Evolutionary conservation across 2,329 filamentous ascomycete genomes (phyloP).

Genomic region (Aspergillus aculeatus): DNA sequence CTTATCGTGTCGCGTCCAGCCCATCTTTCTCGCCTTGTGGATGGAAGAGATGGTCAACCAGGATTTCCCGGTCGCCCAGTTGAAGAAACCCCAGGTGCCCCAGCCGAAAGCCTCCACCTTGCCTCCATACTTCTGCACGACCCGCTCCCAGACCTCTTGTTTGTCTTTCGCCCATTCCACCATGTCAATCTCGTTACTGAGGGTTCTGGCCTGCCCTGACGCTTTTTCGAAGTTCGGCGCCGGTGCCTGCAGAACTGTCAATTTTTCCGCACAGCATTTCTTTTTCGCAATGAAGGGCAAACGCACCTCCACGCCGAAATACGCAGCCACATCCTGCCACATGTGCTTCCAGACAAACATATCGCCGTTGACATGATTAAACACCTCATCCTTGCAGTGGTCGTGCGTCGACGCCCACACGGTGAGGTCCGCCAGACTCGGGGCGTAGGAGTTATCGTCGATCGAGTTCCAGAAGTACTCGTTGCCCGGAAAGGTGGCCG

Average conservation of each 20-base stretch:
- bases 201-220: slow-evolving; percentile 8
- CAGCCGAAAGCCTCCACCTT: slow-evolving; percentile 25
- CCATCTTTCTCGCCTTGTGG: slow-evolving; percentile 22
- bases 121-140: slow-evolving; percentile 13
- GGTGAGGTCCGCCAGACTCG: slow-evolving; percentile 27
- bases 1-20: slow-evolving; percentile 21
- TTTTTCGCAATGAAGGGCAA: too few species aligned
- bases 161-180: slow-evolving; percentile 27
- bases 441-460: slow-evolving; percentile 31
- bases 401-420: slow-evolving; percentile 24
- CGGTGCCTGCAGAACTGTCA: slow-evolving; percentile 2
- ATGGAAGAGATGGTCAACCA: slow-evolving; percentile 24
- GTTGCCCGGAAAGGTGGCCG: slow-evolving; percentile 27
- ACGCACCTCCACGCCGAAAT: slow-evolving; percentile 24
- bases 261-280: too few species aligned
- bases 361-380: slow-evolving; percentile 31
- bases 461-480: slow-evolving; percentile 28
- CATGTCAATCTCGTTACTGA: slow-evolving; percentile 23
- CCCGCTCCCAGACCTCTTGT: slow-evolving; percentile 16
- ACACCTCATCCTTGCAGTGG: slow-evolving; percentile 26
- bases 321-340: slow-evolving; percentile 21
- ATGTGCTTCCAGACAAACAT: slow-evolving; percentile 29
- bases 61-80: slow-evolving; percentile 22
- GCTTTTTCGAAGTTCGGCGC: slow-evolving; percentile 19
- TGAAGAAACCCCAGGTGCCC: slow-evolving; percentile 27